These are phyloP conservation scores for Tulasnella sp. DNA, from an alignment of 768 basidiomycete species.

Conservation along the genomic window DNA sequence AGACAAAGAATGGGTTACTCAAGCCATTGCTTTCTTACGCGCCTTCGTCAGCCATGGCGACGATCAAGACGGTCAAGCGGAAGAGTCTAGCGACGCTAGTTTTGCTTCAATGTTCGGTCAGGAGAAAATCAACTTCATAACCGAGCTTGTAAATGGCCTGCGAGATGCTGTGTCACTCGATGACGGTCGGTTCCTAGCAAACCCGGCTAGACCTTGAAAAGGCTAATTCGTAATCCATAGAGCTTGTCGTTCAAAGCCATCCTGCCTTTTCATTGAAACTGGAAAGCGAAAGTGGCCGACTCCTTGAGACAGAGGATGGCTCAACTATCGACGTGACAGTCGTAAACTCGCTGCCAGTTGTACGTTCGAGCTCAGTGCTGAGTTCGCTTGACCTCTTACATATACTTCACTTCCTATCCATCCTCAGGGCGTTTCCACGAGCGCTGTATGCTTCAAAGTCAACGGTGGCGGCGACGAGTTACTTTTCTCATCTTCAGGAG, in stretches of 20 bases:
- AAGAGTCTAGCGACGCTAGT: constrained; percentile 28
- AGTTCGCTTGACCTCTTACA: constrained; percentile 23
- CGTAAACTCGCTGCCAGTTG: constrained; percentile 69
- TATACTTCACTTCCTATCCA: not conserved
- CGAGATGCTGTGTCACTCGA: constrained; percentile 33
- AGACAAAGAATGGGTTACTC: constrained; percentile 77
- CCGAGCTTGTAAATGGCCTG: constrained; percentile 33
- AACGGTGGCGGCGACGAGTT: constrained; percentile 53
- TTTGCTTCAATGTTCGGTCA: constrained; percentile 24
- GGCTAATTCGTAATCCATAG: constrained; percentile 42
- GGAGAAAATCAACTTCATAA: constrained; percentile 30
- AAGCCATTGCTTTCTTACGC: constrained; percentile 71
- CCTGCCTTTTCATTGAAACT: constrained; percentile 59
- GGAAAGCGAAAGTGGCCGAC: constrained; percentile 43
- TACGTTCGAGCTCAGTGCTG: constrained; percentile 42
- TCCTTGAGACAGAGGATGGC: constrained; percentile 63
- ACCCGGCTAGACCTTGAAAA: not conserved
- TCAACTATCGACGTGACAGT: constrained; percentile 58
- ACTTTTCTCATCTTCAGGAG: constrained; percentile 54
- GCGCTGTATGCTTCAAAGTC: constrained; percentile 60
- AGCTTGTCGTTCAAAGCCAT: constrained; percentile 65
- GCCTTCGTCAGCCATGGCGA: constrained; percentile 57
- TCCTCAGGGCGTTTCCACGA: constrained; percentile 55
- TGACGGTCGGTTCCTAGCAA: constrained; percentile 33
- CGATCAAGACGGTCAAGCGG: constrained; percentile 56